Evolutionary conservation across 129 eudicot species (phyloP).

Genomic region (Chrysanthemum makinoi): DNA sequence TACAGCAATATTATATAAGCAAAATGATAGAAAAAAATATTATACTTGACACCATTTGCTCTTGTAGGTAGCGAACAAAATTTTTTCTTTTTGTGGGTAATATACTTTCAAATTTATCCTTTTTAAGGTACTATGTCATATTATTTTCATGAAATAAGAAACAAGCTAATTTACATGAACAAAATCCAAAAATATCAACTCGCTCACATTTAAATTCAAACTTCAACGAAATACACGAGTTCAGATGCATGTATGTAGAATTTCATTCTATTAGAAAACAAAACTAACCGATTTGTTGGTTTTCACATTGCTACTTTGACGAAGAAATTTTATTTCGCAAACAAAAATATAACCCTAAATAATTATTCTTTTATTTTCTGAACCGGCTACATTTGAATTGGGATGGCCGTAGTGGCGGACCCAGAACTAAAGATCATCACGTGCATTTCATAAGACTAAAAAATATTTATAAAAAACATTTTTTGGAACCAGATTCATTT

Average conservation of each 20-base stretch:
- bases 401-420: too few relatives aligned
- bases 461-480: too few relatives aligned
- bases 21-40: too few relatives aligned
- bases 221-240: slow-evolving; percentile 18
- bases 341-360: not conserved
- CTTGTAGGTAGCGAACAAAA: too few relatives aligned
- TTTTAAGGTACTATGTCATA: too few relatives aligned
- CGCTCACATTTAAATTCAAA: slow-evolving; percentile 16
- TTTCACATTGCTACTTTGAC: not conserved
- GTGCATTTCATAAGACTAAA: too few relatives aligned
- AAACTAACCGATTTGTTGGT: not conserved
- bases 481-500: too few relatives aligned
- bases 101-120: too few relatives aligned
- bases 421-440: too few relatives aligned
- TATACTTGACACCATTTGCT: too few relatives aligned
- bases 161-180: not conserved
- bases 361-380: not conserved
- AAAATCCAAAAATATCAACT: slow-evolving; percentile 24
- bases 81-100: too few relatives aligned
- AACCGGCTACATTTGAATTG: too few relatives aligned
- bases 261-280: slow-evolving; percentile 10
- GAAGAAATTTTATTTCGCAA: not conserved
- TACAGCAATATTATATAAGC: not conserved
- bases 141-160: not conserved
- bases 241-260: slow-evolving; percentile 25